phyloP scores from a whole-genome alignment of 805 yeast genomes.

The Yamadazyma scolyti region DNA sequence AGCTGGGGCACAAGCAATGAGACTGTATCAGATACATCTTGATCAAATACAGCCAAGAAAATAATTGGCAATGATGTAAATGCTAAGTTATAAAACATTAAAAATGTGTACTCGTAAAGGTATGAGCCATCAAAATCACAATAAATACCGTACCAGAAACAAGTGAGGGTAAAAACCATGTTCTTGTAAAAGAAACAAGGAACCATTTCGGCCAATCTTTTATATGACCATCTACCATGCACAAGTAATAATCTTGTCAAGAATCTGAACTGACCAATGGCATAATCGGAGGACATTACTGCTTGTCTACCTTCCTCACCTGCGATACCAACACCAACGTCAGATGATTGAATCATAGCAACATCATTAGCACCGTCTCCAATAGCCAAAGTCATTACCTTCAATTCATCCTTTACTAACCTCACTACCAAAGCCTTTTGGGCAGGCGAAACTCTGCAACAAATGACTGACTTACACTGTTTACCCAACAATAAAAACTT shows the following conservation, averaged over 20 bases:
- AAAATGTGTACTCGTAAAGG: conserved; percentile 70
- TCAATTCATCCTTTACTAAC: conserved; percentile 58
- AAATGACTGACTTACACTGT: conserved; percentile 72
- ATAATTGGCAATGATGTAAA: conserved; percentile 80
- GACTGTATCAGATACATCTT: conserved; percentile 65
- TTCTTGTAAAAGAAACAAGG: conserved; percentile 79
- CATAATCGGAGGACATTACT: conserved; percentile 82
- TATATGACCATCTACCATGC: conserved; percentile 84
- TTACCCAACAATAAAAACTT: conserved; percentile 70
- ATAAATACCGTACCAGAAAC: conserved; percentile 75
- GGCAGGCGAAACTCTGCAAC: conserved; percentile 82
- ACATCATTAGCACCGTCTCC: conserved; percentile 90
- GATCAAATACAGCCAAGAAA: conserved; percentile 68
- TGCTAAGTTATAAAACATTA: conserved; percentile 76
- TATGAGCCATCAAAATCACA: conserved; percentile 72
- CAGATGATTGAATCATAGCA: conserved; percentile 84
- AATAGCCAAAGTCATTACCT: conserved; percentile 75
- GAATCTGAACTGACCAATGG: conserved; percentile 74
- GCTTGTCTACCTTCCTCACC: conserved; percentile 89
- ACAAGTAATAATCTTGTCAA: conserved; percentile 62
- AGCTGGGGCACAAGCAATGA: conserved; percentile 68
- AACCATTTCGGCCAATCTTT: conserved; percentile 70
- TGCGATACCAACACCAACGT: conserved; percentile 82
- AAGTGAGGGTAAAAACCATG: conserved; percentile 65
- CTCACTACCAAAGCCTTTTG: conserved; percentile 76